These are phyloP conservation scores for Leucaena leucocephala DNA, from an alignment of 306 rosid species.

Conservation along the genomic window DNA sequence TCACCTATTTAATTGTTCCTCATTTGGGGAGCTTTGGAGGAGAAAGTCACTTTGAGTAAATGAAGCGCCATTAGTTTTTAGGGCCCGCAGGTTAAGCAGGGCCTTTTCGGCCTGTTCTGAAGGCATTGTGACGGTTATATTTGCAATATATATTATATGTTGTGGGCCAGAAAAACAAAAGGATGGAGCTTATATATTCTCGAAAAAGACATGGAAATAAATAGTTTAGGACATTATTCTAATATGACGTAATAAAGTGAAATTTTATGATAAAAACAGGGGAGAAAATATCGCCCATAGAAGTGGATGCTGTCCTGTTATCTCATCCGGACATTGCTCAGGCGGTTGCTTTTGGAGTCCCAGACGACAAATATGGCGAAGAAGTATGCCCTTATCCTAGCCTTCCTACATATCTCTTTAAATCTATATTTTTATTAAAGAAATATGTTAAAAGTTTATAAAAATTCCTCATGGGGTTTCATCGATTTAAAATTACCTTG, in stretches of 20 bases:
- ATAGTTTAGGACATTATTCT: too few species aligned
- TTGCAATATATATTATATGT: neutral
- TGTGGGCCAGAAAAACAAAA: too few species aligned
- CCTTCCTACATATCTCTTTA: neutral
- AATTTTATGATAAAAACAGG: constrained; percentile 40
- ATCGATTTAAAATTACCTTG: neutral
- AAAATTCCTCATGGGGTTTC: neutral
- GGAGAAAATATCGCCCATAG: constrained; percentile 94
- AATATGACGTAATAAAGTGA: neutral
- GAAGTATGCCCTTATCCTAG: constrained; percentile 52
- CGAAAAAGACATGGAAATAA: too few species aligned
- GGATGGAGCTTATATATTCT: too few species aligned
- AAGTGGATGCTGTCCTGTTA: constrained; percentile 81
- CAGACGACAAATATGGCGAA: constrained; percentile 89
- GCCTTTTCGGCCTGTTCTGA: neutral
- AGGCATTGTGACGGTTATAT: neutral
- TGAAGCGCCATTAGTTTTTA: neutral
- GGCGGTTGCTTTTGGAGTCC: constrained; percentile 88
- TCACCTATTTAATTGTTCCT: neutral
- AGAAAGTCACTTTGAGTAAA: neutral
- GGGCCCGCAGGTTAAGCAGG: neutral
- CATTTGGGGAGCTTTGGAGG: too few species aligned
- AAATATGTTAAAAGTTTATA: too few species aligned
- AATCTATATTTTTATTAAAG: too few species aligned
- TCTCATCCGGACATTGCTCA: constrained; percentile 72